phyloP scores from a whole-genome alignment of 2,329 filamentous ascomycete genomes.

The Chaetomium sp. region DNA sequence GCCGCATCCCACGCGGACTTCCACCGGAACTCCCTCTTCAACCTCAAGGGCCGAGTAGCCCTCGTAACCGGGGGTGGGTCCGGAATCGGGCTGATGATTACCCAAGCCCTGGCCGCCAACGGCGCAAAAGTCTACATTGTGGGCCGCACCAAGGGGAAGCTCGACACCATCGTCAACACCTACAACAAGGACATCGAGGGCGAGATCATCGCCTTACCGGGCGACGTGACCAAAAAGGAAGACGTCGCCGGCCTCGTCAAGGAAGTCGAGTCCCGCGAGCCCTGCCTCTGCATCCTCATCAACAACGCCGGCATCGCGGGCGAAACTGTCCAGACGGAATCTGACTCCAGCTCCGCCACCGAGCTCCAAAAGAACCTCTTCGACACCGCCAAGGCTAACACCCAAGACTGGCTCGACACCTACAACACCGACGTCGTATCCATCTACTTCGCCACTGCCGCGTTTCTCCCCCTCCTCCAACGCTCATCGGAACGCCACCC shows the following conservation, averaged over 20 bases:
- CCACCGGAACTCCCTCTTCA: slow-evolving; percentile 43
- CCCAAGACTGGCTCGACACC: slow-evolving; percentile 65
- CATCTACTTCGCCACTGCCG: slow-evolving; percentile 58
- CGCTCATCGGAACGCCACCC: slow-evolving; percentile 36
- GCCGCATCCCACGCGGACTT: slow-evolving; percentile 26
- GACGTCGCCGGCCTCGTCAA: slow-evolving; percentile 51
- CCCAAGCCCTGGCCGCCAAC: slow-evolving; percentile 45
- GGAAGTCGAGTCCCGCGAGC: slow-evolving; percentile 49
- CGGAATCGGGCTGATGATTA: slow-evolving; percentile 31
- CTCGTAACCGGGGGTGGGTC: slow-evolving; percentile 35
- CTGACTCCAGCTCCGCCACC: slow-evolving; percentile 35
- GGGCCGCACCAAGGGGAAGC: slow-evolving; percentile 56
- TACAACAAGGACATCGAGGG: slow-evolving; percentile 48
- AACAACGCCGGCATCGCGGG: slow-evolving; percentile 64
- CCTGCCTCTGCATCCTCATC: slow-evolving; percentile 57
- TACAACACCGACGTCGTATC: slow-evolving; percentile 72
- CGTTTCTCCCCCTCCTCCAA: slow-evolving; percentile 57
- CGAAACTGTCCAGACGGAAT: slow-evolving; percentile 47
- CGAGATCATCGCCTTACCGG: slow-evolving; percentile 52
- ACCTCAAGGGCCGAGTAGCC: slow-evolving; percentile 38
- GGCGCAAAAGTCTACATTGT: slow-evolving; percentile 66
- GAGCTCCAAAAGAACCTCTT: slow-evolving; percentile 59
- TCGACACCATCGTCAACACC: slow-evolving; percentile 52
- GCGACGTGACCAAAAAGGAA: slow-evolving; percentile 57
- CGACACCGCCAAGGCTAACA: slow-evolving; percentile 49